Base-by-base conservation (phyloP, 139 green algal genomes). In the Chlorella vulgaris region DNA sequence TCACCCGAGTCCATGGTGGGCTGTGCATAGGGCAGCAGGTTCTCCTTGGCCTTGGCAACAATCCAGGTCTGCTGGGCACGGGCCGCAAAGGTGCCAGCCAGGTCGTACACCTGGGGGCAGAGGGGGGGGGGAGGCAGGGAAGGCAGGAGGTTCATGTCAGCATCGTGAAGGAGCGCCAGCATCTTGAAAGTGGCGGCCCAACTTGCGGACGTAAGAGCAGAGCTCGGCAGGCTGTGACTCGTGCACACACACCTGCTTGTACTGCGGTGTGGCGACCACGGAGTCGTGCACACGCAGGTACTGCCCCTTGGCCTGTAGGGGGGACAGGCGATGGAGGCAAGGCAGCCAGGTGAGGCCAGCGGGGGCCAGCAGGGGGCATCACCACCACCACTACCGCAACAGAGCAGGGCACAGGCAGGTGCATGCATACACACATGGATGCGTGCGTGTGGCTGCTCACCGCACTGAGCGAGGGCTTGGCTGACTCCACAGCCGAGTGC, bases 181-280 rank as follows among this genome's bases (percentile, higher is more conserved):
- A 67, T 38, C 22, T n/a, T 28, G 60, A 21, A 38, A 29, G 38
- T 40, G n/a, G n/a, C n/a, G n/a, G n/a, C n/a, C n/a, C n/a, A n/a
- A n/a, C n/a, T n/a, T n/a, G n/a, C n/a, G n/a, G n/a, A n/a, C n/a
- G n/a, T n/a, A n/a, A n/a, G n/a, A n/a, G n/a, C n/a, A n/a, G n/a
- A n/a, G n/a, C n/a, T n/a, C n/a, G n/a, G n/a, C n/a, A n/a, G n/a
- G n/a, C n/a, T n/a, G n/a, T n/a, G 60, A 10, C 18, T 10, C n/a
- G 39, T 7, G 3, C 28, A 53, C 39, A 53, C 60, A 51, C 18
- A 53, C 50, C 66, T 87, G 81, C 62, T 80, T 80, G 78, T 88
- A 88, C 70, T 79, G 78, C 26, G 53, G 66, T 7, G 71, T 80
- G 8, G 71, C 62, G 10, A 88, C 78, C 28, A 88, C 71, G n/a